Evolutionary conservation across 2,329 filamentous ascomycete species (phyloP).

Genomic region (Corniculantispora saksenae): DNA sequence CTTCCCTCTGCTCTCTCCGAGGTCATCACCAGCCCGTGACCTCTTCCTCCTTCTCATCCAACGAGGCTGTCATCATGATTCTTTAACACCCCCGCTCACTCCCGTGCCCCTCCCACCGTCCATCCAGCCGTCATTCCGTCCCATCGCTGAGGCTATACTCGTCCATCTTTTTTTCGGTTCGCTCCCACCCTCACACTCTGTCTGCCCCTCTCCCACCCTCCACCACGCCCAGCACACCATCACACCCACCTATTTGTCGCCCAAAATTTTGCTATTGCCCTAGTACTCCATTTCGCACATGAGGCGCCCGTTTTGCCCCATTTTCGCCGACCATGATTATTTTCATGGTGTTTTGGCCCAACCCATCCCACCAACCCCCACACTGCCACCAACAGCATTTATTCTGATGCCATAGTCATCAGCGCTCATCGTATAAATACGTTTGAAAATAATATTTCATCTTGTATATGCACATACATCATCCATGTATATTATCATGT

Average conservation of each 20-base stretch:
- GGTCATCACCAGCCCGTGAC: constrained; percentile 17
- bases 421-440: not conserved
- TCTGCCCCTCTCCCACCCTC: constrained; percentile 20
- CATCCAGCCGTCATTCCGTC: not conserved
- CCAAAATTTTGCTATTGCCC: not conserved
- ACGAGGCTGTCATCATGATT: constrained; percentile 7
- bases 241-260: constrained; percentile 5
- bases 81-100: not conserved
- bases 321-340: constrained; percentile 12
- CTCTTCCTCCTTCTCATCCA: not conserved
- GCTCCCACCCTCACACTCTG: not conserved
- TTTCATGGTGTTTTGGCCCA: constrained; percentile 16
- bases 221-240: constrained; percentile 17
- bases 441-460: not conserved
- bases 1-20: not conserved
- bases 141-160: constrained; percentile 4
- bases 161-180: not conserved
- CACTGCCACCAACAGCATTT: not conserved
- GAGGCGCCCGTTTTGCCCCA: constrained; percentile 16
- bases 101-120: not conserved
- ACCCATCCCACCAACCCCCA: not conserved
- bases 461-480: no score
- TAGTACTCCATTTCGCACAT: not conserved
- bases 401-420: not conserved
- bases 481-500: no score